phyloP scores from a whole-genome alignment of 1,284 basidiomycete genomes.

The Ustilago sp. region DNA sequence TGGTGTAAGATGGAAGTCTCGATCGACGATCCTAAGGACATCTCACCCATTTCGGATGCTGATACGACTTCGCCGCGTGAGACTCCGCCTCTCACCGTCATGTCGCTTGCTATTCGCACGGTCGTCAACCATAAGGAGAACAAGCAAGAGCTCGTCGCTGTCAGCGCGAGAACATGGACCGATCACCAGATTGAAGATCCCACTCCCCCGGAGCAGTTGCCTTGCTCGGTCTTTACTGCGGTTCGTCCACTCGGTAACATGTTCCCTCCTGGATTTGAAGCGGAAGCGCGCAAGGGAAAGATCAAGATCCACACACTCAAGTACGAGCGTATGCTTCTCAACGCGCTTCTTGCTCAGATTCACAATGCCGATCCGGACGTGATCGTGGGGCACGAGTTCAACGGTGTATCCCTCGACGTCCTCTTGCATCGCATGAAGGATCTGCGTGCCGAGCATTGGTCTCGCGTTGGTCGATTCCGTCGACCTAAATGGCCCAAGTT shows the following conservation, averaged over 20 bases:
- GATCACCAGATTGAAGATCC: conserved; percentile 70
- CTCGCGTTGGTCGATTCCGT: conserved; percentile 90
- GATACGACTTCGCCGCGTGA: conserved; percentile 82
- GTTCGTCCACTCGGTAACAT: conserved; percentile 87
- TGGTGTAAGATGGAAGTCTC: conserved; percentile 83
- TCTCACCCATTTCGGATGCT: conserved; percentile 83
- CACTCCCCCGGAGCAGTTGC: conserved; percentile 73
- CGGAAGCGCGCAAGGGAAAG: conserved; percentile 70
- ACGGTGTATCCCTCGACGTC: conserved; percentile 90
- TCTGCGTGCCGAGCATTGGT: conserved; percentile 81
- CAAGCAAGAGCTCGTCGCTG: conserved; percentile 90
- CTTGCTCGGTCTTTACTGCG: conserved; percentile 85
- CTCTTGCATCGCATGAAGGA: conserved; percentile 91
- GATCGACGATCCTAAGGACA: conserved; percentile 85
- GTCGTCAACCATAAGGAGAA: conserved; percentile 95
- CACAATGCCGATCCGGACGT: conserved; percentile 93
- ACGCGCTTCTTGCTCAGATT: conserved; percentile 83
- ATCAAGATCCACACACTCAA: conserved; percentile 80
- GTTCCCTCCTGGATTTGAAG: conserved; percentile 87
- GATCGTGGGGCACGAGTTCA: conserved; percentile 92
- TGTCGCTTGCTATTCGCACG: conserved; percentile 88
- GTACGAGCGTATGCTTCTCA: conserved; percentile 84
- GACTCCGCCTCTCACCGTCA: conserved; percentile 87
- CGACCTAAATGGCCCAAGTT: conserved; percentile 86
- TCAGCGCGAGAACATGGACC: conserved; percentile 86